Conservation (phyloP, 2,329 filamentous ascomycete genomes). For the Botrytis medusae region DNA sequence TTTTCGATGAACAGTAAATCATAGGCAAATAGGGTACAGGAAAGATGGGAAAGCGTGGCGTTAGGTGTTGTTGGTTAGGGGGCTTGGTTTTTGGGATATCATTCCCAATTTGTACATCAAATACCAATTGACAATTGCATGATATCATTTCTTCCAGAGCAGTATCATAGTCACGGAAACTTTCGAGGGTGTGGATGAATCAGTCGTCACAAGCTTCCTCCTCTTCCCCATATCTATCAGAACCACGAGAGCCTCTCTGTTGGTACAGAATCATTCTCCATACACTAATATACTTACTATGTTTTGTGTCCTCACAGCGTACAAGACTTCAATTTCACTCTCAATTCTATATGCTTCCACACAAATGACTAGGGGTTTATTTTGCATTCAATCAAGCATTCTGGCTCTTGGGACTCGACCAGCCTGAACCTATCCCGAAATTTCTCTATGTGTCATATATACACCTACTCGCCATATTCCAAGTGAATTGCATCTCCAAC, state of each 20-base stretch:
- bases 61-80: not conserved
- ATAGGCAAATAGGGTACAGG: not conserved
- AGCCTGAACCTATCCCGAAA: not conserved
- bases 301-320: not conserved
- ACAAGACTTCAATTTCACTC: not conserved
- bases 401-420: not conserved
- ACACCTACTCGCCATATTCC: not conserved
- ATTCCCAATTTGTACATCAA: not conserved
- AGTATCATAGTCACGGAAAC: not conserved
- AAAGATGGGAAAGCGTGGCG: not conserved
- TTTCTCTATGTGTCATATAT: not conserved
- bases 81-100: not conserved
- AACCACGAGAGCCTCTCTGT: not conserved
- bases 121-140: not conserved
- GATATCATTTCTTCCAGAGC: not conserved
- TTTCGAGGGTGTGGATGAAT: not conserved
- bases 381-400: not conserved
- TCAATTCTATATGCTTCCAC: not conserved
- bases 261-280: not conserved
- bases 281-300: not conserved
- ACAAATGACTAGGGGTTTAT: not conserved
- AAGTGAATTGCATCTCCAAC: not conserved
- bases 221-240: not conserved
- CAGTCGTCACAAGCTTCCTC: not conserved
- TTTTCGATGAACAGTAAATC: constrained; percentile 50